Percentiles rank a stretch among this genome's conserved stretches.
These are phyloP conservation scores for Calonectria pseudoturangicola DNA, from an alignment of 2,329 filamentous ascomycete genomes.

Conservation along the genomic window DNA sequence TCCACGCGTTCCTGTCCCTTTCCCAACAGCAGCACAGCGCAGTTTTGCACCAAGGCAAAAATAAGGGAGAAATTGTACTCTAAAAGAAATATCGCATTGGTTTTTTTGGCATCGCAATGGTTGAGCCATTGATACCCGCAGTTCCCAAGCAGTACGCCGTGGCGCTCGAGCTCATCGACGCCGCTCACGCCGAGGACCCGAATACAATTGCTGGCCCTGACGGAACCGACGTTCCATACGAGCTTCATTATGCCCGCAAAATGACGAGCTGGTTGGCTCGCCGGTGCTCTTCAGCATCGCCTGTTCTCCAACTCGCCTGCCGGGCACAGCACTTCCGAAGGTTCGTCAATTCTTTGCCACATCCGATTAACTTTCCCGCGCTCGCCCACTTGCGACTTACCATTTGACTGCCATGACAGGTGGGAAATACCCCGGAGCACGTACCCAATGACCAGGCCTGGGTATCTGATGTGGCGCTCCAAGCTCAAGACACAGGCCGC, in stretches of 20 bases:
- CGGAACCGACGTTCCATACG: slow-evolving; percentile 77
- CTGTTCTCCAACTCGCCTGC: slow-evolving; percentile 82
- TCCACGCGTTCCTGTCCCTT: neutral
- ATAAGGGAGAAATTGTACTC: neutral
- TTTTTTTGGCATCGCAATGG: neutral
- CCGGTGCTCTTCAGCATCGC: slow-evolving; percentile 77
- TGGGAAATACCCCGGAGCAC: slow-evolving; percentile 87
- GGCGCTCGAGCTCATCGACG: slow-evolving; percentile 82
- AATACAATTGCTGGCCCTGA: slow-evolving; percentile 63
- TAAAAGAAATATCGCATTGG: neutral
- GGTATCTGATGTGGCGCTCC: slow-evolving; percentile 88
- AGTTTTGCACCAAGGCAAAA: neutral
- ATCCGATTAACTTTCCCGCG: neutral
- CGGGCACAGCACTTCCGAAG: slow-evolving; percentile 90
- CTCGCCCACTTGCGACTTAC: neutral
- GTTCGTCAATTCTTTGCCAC: slow-evolving; percentile 52
- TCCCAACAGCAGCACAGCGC: neutral
- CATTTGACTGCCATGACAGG: slow-evolving; percentile 55
- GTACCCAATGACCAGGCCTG: slow-evolving; percentile 84
- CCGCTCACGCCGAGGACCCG: slow-evolving; percentile 69
- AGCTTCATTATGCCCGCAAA: slow-evolving; percentile 87
- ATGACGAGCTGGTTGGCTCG: slow-evolving; percentile 84
- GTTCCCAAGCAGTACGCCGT: slow-evolving; percentile 65
- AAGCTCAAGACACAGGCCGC: slow-evolving; percentile 81
- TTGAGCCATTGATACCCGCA: slow-evolving; percentile 48